phyloP scores from a whole-genome alignment of 225 moss, liverwort and hornwort species.

The Neckera pumila region DNA sequence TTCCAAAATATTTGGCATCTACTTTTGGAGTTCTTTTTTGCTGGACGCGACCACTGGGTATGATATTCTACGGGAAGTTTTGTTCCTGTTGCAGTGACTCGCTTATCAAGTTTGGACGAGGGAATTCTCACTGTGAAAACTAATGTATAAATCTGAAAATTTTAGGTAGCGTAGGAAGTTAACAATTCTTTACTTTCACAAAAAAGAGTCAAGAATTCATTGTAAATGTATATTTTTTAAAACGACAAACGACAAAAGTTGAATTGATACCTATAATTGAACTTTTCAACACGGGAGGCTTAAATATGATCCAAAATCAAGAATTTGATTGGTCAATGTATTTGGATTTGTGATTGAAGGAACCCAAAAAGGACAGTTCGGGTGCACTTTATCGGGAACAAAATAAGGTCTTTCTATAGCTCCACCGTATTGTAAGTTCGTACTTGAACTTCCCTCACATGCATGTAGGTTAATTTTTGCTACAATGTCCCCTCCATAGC shows the following conservation, averaged over 20 bases:
- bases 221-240: not conserved
- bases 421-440: not conserved
- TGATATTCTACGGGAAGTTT: not conserved
- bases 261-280: not conserved
- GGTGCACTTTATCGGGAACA: accelerated
- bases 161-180: not conserved
- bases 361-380: not conserved
- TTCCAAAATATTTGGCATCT: not conserved
- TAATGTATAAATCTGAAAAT: not conserved
- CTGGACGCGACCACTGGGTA: accelerated
- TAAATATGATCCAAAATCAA: not conserved
- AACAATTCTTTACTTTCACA: not conserved
- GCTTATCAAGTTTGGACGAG: not conserved
- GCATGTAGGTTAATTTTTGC: not conserved
- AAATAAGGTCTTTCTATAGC: accelerated
- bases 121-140: no score
- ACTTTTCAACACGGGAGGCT: not conserved
- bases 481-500: not conserved
- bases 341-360: not conserved
- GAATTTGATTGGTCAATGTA: not conserved
- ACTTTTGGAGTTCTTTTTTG: not conserved
- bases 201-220: no score
- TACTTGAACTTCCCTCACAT: not conserved
- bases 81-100: not conserved
- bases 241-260: not conserved